Evolutionary conservation across 352 stramenopile species (phyloP).

Genomic region (Peronospora belbahrii): DNA sequence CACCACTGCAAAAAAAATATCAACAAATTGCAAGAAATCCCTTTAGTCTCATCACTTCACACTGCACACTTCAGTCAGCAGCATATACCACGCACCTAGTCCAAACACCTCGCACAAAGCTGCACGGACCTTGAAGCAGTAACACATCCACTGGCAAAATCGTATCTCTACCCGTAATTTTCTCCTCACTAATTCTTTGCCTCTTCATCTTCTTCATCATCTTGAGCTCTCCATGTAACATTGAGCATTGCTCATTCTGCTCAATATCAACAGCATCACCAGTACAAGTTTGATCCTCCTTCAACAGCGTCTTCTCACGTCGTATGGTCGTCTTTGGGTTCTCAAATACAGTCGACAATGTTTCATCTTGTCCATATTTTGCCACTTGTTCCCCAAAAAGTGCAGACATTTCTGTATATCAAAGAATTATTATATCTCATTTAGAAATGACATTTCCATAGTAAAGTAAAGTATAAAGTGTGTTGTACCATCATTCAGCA

Average conservation of each 20-base stretch:
- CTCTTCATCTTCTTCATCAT: no score
- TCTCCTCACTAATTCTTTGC: neutral
- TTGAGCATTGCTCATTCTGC: neutral
- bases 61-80: neutral
- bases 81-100: conserved; percentile 13
- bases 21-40: neutral
- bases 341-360: conserved; percentile 3
- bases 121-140: conserved; percentile 26
- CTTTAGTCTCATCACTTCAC: neutral
- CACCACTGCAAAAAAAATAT: conserved; percentile 5
- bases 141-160: conserved; percentile 6
- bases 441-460: no score
- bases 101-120: conserved; percentile 18
- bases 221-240: conserved; percentile 1
- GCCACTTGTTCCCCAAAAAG: conserved; percentile 43
- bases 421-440: neutral
- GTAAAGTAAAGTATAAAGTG: no score
- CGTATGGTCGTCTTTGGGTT: neutral
- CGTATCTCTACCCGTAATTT: neutral
- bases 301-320: neutral
- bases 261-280: neutral
- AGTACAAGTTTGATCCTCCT: neutral
- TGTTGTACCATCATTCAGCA: conserved; percentile 32
- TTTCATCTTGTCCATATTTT: conserved; percentile 21
- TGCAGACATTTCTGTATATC: conserved; percentile 32